Conservation (phyloP, 2,329 filamentous ascomycete species). For the Nectriaceae sp. region DNA sequence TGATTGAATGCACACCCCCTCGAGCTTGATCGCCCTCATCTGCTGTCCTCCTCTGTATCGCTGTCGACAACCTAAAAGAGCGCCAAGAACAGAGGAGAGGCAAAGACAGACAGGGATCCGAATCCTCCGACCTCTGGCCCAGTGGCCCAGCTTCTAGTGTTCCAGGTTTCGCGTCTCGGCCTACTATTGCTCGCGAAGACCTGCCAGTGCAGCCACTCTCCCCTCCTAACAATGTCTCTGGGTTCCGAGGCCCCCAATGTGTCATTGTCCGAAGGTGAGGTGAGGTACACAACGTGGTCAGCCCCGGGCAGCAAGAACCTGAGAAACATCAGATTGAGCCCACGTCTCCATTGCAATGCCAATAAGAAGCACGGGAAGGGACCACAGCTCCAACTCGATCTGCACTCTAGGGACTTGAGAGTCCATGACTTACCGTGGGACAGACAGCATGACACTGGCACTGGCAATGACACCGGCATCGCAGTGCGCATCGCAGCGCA, state of each 20-base stretch:
- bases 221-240: not conserved
- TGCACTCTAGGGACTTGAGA: not conserved
- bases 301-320: not conserved
- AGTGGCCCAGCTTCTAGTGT: no score
- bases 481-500: not conserved
- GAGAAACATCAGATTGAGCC: not conserved
- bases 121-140: conserved; percentile 19
- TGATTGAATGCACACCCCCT: not conserved
- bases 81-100: conserved; percentile 20
- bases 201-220: not conserved
- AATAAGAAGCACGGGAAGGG: not conserved
- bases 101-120: conserved; percentile 26
- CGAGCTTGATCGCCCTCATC: conserved; percentile 13
- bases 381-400: not conserved
- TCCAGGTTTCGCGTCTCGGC: not conserved
- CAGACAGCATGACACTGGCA: conserved; percentile 9
- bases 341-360: not conserved
- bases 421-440: conserved; percentile 15
- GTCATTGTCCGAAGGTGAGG: not conserved
- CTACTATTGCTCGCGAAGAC: not conserved
- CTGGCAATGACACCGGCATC: not conserved
- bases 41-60: conserved; percentile 17
- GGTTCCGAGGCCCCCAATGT: not conserved
- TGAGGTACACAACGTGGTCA: not conserved
- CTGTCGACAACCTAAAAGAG: conserved; percentile 19